Evolutionary conservation across 257 asterid species (phyloP).

Genomic region (Thymus mandschuricus): DNA sequence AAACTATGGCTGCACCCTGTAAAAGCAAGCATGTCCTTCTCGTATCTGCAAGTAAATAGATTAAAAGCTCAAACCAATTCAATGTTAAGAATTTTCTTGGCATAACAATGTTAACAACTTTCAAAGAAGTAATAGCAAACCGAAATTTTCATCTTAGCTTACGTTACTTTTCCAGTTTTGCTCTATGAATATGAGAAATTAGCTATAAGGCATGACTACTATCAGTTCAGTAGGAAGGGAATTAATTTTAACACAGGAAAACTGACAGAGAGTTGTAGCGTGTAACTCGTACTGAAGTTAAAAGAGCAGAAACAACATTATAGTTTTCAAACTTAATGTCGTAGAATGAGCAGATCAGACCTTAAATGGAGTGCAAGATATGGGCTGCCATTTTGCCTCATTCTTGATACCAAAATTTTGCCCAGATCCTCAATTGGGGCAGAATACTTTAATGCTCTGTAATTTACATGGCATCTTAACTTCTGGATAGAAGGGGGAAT

Average conservation of each 20-base stretch:
- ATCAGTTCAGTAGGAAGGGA: background rate
- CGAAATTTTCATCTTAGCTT: too few species aligned
- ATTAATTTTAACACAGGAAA: background rate
- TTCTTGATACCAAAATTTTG: constrained; percentile 69
- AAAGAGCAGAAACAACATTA: background rate
- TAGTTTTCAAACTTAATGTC: constrained; percentile 14
- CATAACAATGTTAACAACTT: background rate
- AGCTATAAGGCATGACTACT: constrained; percentile 4
- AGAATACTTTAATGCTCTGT: constrained; percentile 82
- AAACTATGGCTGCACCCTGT: constrained; percentile 96
- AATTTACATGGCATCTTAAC: constrained; percentile 93
- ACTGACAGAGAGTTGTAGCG: background rate
- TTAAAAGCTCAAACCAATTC: constrained; percentile 9
- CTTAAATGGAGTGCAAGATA: constrained; percentile 96
- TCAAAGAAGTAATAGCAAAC: too few species aligned
- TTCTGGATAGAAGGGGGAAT: constrained; percentile 76
- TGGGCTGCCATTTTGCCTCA: constrained; percentile 66
- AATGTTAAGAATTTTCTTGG: background rate
- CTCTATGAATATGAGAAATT: background rate
- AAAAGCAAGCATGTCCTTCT: constrained; percentile 98
- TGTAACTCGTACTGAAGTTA: background rate
- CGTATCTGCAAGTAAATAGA: constrained; percentile 67
- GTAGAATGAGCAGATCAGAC: constrained; percentile 42
- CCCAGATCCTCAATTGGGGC: constrained; percentile 78
- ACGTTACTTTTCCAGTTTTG: too few species aligned